phyloP scores from a whole-genome alignment of 1,139 yeast species.

The Suhomyces bolitotheri region DNA sequence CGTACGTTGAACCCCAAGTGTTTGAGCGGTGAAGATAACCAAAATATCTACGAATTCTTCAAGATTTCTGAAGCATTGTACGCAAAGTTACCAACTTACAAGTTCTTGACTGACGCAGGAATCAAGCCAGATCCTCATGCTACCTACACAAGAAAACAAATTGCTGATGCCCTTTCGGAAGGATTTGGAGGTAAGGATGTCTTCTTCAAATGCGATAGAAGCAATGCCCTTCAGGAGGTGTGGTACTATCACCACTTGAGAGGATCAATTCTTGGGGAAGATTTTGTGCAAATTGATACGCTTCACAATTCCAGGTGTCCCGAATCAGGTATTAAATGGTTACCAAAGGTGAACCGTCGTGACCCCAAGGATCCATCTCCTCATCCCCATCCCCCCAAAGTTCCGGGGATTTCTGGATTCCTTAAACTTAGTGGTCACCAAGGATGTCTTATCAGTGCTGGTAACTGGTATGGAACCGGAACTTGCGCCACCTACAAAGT shows the following conservation, averaged over 20 bases:
- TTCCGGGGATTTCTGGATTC: slow-evolving; percentile 30
- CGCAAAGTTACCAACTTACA: slow-evolving; percentile 65
- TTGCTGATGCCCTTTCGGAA: slow-evolving; percentile 60
- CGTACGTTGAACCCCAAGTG: slow-evolving; percentile 75
- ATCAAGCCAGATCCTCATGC: slow-evolving; percentile 62
- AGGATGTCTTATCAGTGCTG: slow-evolving; percentile 84
- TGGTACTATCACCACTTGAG: slow-evolving; percentile 86
- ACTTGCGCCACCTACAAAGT: slow-evolving; percentile 78
- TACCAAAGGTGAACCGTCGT: slow-evolving; percentile 56
- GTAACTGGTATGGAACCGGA: slow-evolving; percentile 80
- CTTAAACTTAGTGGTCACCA: slow-evolving; percentile 54
- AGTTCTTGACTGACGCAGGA: slow-evolving; percentile 66
- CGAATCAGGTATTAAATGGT: slow-evolving; percentile 63
- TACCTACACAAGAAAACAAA: slow-evolving; percentile 65
- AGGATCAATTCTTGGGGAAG: slow-evolving; percentile 71
- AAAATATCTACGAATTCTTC: slow-evolving; percentile 79
- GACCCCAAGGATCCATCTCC: slow-evolving; percentile 1
- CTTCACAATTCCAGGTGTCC: slow-evolving; percentile 65
- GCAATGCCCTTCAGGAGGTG: slow-evolving; percentile 72
- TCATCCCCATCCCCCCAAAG: slow-evolving; percentile 33
- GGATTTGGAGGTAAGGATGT: slow-evolving; percentile 63
- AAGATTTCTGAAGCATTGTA: slow-evolving; percentile 64
- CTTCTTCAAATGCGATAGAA: slow-evolving; percentile 68
- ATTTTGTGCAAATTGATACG: slow-evolving; percentile 66
- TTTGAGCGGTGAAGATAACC: slow-evolving; percentile 51